A percentile compares a stretch with the other conserved stretches of the same genome.
Evolutionary conservation across 306 rosid species (phyloP).

Genomic region (Glycine soja): DNA sequence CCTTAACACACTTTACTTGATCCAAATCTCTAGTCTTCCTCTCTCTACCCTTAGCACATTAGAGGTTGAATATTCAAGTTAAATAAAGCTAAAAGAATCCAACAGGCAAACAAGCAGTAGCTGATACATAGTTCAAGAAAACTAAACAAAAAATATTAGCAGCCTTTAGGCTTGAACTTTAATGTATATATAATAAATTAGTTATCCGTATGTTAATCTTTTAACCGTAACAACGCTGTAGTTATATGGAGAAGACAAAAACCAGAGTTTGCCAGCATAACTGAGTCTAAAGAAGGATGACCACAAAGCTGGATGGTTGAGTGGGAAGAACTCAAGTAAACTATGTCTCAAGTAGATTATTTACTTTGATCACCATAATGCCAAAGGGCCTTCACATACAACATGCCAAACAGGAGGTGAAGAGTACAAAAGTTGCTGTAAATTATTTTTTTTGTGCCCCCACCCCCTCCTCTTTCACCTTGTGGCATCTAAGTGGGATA

Average conservation of each 20-base stretch:
- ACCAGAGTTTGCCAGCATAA: conserved; percentile 19
- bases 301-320: conserved; percentile 4
- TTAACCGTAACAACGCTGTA: conserved; percentile 4
- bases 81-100: conserved; percentile 29
- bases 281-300: conserved; percentile 17
- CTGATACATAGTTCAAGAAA: background rate
- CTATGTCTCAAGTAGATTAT: background rate
- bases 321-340: background rate
- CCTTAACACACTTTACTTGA: too few species aligned
- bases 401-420: conserved; percentile 3
- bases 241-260: conserved; percentile 21
- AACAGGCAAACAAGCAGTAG: conserved; percentile 15
- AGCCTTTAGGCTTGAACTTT: background rate
- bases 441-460: background rate
- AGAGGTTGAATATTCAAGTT: background rate
- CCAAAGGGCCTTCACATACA: background rate
- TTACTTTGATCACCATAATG: background rate
- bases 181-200: background rate
- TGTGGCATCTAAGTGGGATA: background rate
- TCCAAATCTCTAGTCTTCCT: too few species aligned
- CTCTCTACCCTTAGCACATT: too few species aligned
- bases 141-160: background rate
- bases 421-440: background rate
- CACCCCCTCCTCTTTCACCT: background rate
- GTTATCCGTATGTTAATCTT: background rate